These are phyloP conservation scores for Mycena filopes DNA, from an alignment of 768 basidiomycete genomes.

Conservation along the genomic window DNA sequence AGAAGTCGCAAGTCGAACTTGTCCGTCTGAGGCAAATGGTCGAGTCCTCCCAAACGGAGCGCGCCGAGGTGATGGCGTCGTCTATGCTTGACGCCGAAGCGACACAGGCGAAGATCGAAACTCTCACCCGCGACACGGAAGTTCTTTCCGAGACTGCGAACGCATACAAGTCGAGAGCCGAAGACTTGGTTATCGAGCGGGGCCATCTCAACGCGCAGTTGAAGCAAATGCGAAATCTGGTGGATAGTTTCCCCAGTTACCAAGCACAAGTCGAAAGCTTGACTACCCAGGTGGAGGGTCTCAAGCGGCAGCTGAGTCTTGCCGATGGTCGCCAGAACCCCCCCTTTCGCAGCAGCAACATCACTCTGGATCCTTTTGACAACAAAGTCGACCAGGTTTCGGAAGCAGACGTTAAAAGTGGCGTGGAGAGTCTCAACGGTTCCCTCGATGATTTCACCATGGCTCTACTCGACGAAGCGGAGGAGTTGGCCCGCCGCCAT, in stretches of 20 bases:
- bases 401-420: conserved; percentile 20
- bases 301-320: not conserved
- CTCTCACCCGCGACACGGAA: not conserved
- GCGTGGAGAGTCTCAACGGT: conserved; percentile 32
- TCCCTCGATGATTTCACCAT: conserved; percentile 24
- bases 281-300: not conserved
- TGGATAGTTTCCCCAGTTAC: too few species aligned
- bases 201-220: conserved; percentile 6
- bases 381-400: conserved; percentile 32
- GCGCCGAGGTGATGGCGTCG: not conserved
- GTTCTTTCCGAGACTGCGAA: not conserved
- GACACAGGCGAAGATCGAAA: not conserved
- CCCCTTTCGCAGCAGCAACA: not conserved
- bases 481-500: conserved; percentile 2
- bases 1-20: not conserved
- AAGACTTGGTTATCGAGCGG: conserved; percentile 1
- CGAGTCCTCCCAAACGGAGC: not conserved
- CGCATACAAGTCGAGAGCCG: not conserved
- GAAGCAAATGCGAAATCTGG: not conserved
- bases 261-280: too few species aligned
- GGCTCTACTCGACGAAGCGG: conserved; percentile 21
- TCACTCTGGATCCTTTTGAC: conserved; percentile 28
- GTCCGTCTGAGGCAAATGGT: not conserved
- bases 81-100: not conserved
- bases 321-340: not conserved